Evolutionary conservation across 2,329 filamentous ascomycete genomes (phyloP).

Genomic region (Apiospora rasikravindrae): DNA sequence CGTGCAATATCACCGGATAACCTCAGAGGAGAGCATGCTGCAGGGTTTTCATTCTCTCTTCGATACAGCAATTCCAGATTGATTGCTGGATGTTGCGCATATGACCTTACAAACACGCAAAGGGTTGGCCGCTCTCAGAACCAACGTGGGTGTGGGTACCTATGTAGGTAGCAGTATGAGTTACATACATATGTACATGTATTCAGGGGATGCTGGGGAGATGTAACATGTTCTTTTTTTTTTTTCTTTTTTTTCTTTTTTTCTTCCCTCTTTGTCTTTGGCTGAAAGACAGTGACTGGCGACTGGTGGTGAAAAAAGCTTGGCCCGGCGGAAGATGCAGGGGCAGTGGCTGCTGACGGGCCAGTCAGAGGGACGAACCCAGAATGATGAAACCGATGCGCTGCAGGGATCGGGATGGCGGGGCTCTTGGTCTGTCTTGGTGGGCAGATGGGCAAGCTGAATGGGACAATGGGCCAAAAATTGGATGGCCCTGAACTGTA

Average conservation of each 20-base stretch:
- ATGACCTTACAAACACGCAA: neutral
- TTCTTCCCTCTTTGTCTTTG: neutral
- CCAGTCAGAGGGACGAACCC: slow-evolving; percentile 4
- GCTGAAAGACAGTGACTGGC: neutral
- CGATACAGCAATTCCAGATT: neutral
- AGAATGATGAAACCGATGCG: slow-evolving; percentile 15
- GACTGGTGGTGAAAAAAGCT: neutral
- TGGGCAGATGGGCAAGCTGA: slow-evolving; percentile 6
- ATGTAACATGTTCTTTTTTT: neutral
- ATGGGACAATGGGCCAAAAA: neutral
- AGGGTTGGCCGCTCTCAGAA: neutral
- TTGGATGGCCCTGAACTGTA: neutral
- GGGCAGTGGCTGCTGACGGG: slow-evolving; percentile 13
- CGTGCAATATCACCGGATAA: neutral
- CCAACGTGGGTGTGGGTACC: neutral
- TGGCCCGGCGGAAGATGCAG: neutral
- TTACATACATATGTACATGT: too few relatives aligned
- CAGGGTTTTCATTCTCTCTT: neutral
- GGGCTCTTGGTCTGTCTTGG: neutral
- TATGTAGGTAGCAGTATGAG: too few relatives aligned
- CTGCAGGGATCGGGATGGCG: neutral
- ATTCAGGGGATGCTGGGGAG: neutral
- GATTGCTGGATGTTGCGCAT: neutral
- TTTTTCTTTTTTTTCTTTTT: too few relatives aligned
- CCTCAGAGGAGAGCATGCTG: neutral